Base-by-base conservation (phyloP, 345 rosid genomes). In the Trapa bicornis region DNA sequence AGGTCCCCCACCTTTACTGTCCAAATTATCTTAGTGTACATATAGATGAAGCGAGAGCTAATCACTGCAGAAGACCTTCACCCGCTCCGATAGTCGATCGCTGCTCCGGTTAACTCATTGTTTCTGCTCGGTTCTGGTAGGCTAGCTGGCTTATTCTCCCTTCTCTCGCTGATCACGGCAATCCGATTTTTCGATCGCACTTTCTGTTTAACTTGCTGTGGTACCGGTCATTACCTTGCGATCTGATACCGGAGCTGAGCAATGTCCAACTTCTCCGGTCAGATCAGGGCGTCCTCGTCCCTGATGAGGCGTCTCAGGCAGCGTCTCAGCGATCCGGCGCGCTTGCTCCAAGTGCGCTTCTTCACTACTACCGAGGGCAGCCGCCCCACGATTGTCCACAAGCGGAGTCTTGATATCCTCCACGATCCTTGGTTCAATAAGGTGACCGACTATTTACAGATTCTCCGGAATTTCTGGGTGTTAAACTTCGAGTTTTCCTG, bases 391-490 rank as follows among this genome's bases (percentile, higher is more conserved):
- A 87, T 94, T 48, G 96, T 94, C 48, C 96, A 94, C 80, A 94
- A 94, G 83, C 92, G 97, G 68, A 91, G 99, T 75, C 82, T 90
- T 65, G 97, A 94, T 54, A 91, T 91, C 70, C 99, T 94, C 71
- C 99, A 91, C 67, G 97, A 94, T 76, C 97, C 99, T 62, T 90
- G 96, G 99, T 94, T 94, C 88, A 94, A 94, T 77, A 94, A 88
- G 95, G 97, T 86, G 35, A 53, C 29, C 0, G 29, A 22, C 3
- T 6, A n/a, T 37, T 37, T 6, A 61, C 22, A 3, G 43, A 14
- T 65, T 47, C 41, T 13, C 5, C 15, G 7, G 43, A 41, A 41
- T 41, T 8, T 0, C 43, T 41, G 43, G 43, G 43, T 41, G 43
- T 41, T 41, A 1, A 41, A 8, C 43, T 5, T 50, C 5, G 39